These are phyloP conservation scores for Clonostachys solani DNA, from an alignment of 2,329 filamentous ascomycete species.

Conservation along the genomic window DNA sequence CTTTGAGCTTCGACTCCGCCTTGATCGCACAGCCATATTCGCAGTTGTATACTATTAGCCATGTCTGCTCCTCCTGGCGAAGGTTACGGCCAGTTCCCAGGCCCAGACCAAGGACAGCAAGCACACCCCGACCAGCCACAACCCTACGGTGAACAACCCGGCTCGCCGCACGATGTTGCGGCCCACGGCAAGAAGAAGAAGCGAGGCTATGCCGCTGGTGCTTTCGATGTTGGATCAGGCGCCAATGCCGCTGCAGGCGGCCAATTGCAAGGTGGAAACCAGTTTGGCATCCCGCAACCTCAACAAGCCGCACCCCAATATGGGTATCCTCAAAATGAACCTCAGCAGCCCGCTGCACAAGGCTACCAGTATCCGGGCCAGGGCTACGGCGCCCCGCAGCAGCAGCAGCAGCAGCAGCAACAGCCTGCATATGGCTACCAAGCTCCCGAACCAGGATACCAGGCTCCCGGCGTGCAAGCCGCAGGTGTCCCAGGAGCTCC, in stretches of 20 bases:
- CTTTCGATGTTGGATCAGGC: constrained; percentile 87
- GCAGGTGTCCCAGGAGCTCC: constrained; percentile 10
- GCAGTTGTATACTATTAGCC: constrained; percentile 12
- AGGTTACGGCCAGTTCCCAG: constrained; percentile 44
- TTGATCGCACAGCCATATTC: background rate
- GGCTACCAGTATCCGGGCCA: constrained; percentile 34
- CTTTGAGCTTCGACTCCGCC: constrained; percentile 2
- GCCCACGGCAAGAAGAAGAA: constrained; percentile 76
- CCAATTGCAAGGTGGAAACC: constrained; percentile 28
- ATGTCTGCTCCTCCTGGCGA: constrained; percentile 57
- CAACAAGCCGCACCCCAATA: constrained; percentile 42
- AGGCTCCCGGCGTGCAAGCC: constrained; percentile 36
- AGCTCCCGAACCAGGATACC: constrained; percentile 63
- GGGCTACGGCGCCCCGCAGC: constrained; percentile 19
- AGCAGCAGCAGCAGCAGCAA: constrained; percentile 26
- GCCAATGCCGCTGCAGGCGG: constrained; percentile 67
- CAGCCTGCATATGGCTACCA: constrained; percentile 52
- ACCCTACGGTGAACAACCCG: constrained; percentile 25
- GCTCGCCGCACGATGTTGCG: constrained; percentile 16
- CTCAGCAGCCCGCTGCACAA: constrained; percentile 19
- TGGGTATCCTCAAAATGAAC: constrained; percentile 40
- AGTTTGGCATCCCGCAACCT: constrained; percentile 40
- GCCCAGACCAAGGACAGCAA: constrained; percentile 25
- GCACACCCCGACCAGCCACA: constrained; percentile 23
- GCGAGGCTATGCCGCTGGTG: constrained; percentile 88